A percentile compares a stretch with the other conserved stretches of the same genome.
Conservation (phyloP, 495 filamentous ascomycete genomes). For the Poronia punctata region DNA sequence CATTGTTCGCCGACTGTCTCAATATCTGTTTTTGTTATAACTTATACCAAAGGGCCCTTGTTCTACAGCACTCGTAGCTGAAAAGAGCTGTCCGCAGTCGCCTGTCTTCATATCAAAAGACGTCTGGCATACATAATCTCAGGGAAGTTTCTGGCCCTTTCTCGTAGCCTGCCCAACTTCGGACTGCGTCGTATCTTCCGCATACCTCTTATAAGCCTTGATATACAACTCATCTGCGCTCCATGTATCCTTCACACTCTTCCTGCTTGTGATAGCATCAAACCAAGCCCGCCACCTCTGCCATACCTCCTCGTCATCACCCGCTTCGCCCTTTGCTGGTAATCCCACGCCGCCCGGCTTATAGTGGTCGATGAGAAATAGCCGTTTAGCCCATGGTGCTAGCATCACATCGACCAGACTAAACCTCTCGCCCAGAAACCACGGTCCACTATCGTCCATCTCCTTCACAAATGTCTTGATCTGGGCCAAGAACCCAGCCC, state of each 20-base stretch:
- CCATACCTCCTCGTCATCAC: slow-evolving; percentile 46
- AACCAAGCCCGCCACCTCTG: slow-evolving; percentile 55
- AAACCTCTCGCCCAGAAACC: slow-evolving; percentile 53
- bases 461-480: slow-evolving; percentile 51
- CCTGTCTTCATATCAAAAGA: not conserved
- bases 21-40: not conserved
- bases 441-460: slow-evolving; percentile 53
- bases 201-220: slow-evolving; percentile 62
- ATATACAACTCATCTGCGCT: slow-evolving; percentile 57
- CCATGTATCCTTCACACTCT: slow-evolving; percentile 54
- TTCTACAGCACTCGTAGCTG: not conserved
- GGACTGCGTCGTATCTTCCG: slow-evolving; percentile 63
- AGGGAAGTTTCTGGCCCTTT: slow-evolving; percentile 55
- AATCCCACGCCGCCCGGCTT: slow-evolving; percentile 55
- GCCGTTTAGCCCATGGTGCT: slow-evolving; percentile 58
- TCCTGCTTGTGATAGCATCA: slow-evolving; percentile 43
- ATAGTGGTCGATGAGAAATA: slow-evolving; percentile 66
- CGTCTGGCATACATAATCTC: slow-evolving; percentile 11
- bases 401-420: slow-evolving; percentile 56
- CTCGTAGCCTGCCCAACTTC: slow-evolving; percentile 63
- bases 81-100: not conserved
- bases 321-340: slow-evolving; percentile 27
- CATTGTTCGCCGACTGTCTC: not conserved
- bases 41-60: not conserved
- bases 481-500: slow-evolving; percentile 42